Base-by-base conservation (phyloP, 192 early-diverging fungal genomes). In the Diversispora epigaea region DNA sequence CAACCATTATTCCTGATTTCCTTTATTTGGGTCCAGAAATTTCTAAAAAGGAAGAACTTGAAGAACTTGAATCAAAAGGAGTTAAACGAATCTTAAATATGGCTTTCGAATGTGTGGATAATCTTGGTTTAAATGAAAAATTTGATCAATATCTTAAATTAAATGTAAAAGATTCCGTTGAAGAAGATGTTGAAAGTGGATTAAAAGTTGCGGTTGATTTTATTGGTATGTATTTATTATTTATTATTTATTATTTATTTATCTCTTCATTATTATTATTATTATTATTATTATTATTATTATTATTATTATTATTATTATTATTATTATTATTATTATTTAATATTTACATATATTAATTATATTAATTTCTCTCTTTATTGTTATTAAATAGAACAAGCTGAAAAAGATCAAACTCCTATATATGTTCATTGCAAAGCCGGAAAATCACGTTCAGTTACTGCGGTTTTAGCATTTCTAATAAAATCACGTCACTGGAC, bases 341-440 rank as follows among this genome's bases (percentile, higher is more conserved):
- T 1, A 43, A 14, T 15, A 65, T 44, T 10, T 6, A 44, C n/a
- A n/a, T 14, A 52, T 10, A 11, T 61, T 55, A 75, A 40, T 10
- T 57, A 8, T 4, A 19, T 75, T 25, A 62, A 64, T 75, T 17
- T 54, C 11, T 17, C 25, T 22, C 19, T 21, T 63, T 19, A 3
- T 2, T 17, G 32, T 11, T 39, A 4, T 10, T 41, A 41, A 43
- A 56, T n/a, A 73, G 79, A 76, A 22, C 71, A 75, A 75, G 84
- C 82, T 40, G 75, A 79, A 43, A 56, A 63, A 45, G 60, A 63
- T 45, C 76, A 87, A 44, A 76, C 79, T 41, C 81, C 84, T 3
- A 87, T 91, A 40, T 89, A 92, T 71, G 92, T 93, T 0, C 92
- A 93, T 76, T 93, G 92, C 80, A 88, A 88, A 68, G 92, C 92